Percentiles rank a stretch among this genome's conserved stretches.
Evolutionary conservation across 345 rosid species (phyloP).

Genomic region (Eucalyptus fibrosa): DNA sequence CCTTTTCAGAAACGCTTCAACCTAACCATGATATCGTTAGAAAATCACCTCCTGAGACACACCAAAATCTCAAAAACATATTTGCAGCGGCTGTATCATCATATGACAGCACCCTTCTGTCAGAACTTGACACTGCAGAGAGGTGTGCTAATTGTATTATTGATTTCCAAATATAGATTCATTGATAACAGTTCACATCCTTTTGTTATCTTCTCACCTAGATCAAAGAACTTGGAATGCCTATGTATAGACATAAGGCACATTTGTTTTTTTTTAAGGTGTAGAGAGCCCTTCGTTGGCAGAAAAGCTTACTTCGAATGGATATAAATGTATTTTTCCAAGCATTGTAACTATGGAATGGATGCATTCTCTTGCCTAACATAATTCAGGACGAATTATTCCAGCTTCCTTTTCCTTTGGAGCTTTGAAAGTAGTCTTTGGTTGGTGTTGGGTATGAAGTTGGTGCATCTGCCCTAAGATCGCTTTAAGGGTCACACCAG

Average conservation of each 20-base stretch:
- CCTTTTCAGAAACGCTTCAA: background rate
- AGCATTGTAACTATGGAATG: background rate
- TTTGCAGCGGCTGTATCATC: constrained; percentile 4
- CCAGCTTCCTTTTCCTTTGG: background rate
- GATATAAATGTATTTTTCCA: background rate
- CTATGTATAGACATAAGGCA: background rate
- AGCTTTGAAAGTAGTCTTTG: background rate
- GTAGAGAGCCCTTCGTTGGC: background rate
- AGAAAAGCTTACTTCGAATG: background rate
- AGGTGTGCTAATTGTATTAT: constrained; percentile 22
- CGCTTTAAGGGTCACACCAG: background rate
- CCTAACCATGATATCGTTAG: background rate
- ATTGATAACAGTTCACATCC: background rate
- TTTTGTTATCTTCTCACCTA: background rate
- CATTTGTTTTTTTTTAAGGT: background rate
- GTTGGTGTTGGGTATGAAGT: background rate
- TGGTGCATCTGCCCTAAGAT: background rate
- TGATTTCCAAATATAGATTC: constrained; percentile 48
- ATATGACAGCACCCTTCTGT: constrained; percentile 9
- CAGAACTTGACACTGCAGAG: constrained; percentile 40
- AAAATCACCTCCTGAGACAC: constrained; percentile 3
- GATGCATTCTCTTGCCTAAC: background rate
- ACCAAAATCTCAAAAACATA: constrained; percentile 19
- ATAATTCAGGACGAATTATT: background rate
- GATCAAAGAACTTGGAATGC: background rate